Percentiles rank a stretch among this genome's conserved stretches.
phyloP scores from a whole-genome alignment of 2,329 filamentous ascomycete genomes.

The Penicillium sclerotigenum region DNA sequence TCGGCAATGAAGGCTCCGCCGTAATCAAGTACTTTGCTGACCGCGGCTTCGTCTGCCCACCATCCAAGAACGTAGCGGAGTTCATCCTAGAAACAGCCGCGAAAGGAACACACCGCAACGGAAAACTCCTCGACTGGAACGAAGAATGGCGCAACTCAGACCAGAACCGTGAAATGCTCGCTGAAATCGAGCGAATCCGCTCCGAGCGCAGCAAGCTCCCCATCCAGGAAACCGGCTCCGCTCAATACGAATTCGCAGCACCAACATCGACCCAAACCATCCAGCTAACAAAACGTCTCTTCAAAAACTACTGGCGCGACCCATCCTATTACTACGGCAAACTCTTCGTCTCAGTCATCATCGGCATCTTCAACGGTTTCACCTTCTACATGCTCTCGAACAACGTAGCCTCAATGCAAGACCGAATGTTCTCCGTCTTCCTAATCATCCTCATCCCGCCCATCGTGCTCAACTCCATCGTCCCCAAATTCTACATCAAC shows the following conservation, averaged over 20 bases:
- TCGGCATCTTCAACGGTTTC: constrained; percentile 76
- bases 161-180: constrained; percentile 56
- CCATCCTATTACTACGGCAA: constrained; percentile 75
- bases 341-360: constrained; percentile 66
- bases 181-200: constrained; percentile 65
- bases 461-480: constrained; percentile 67
- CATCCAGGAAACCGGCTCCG: constrained; percentile 36
- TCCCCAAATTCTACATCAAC: constrained; percentile 75
- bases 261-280: constrained; percentile 60
- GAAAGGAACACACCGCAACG: constrained; percentile 54
- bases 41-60: constrained; percentile 64
- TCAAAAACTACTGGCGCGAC: constrained; percentile 71
- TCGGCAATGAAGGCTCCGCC: constrained; percentile 63
- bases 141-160: constrained; percentile 68
- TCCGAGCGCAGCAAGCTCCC: constrained; percentile 53
- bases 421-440: constrained; percentile 72
- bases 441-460: constrained; percentile 65
- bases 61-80: constrained; percentile 63
- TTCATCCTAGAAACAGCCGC: constrained; percentile 65
- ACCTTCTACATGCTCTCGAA: constrained; percentile 70
- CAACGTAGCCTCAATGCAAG: constrained; percentile 66
- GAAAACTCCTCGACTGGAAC: constrained; percentile 66
- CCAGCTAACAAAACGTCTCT: constrained; percentile 67
- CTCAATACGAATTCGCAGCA: constrained; percentile 62
- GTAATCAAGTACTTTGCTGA: constrained; percentile 67